Evolutionary conservation across 345 rosid species (phyloP), one percentile per base, ranked within the genome.

Genomic region (Salix exigua): DNA sequence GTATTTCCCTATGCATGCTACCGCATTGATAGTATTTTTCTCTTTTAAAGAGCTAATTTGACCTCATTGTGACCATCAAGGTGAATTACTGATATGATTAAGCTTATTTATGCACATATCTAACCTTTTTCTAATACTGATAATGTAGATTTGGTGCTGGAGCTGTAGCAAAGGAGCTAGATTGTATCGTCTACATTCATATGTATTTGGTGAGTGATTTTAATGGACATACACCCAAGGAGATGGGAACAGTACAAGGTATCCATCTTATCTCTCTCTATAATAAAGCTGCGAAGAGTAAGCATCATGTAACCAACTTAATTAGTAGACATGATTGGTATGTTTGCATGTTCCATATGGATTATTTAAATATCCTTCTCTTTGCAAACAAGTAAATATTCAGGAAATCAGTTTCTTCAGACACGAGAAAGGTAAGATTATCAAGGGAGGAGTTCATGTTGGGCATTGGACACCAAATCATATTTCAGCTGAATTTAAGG

Each of bases 81-180:
- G 65, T 72, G 33, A 3, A 44, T 21, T 72, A 14, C 23, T 63
- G 31, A 48, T 67, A 75, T 42, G 11, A 73, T 64, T 64, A 28
- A 4, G 25, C 53, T 31, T 61, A 44, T 48, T 67, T 21, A 70
- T 70, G 62, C 73, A 37, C 64, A 33, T 66, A 68, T 51, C 87
- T 84, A 78, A 82, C 68, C 48, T 33, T 53, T 48, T 70, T 72
- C 73, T 77, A 23, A 28, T 73, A 13, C 75, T 82, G 78, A 68
- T 33, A 55, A 50, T 86, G 89, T 83, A 94, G 97, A 92, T 82
- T 85, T 94, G 83, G 97, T 94, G 84, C 76, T 94, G 97, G 97
- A 94, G 91, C 94, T 92, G 85, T 87, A 91, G 88, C 51, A 66
- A 83, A 63, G 78, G 70, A 61, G 68, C 71, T 18, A 55, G 65